Evolutionary conservation across 2,329 filamentous ascomycete species (phyloP).

Genomic region (Botrytis porri): DNA sequence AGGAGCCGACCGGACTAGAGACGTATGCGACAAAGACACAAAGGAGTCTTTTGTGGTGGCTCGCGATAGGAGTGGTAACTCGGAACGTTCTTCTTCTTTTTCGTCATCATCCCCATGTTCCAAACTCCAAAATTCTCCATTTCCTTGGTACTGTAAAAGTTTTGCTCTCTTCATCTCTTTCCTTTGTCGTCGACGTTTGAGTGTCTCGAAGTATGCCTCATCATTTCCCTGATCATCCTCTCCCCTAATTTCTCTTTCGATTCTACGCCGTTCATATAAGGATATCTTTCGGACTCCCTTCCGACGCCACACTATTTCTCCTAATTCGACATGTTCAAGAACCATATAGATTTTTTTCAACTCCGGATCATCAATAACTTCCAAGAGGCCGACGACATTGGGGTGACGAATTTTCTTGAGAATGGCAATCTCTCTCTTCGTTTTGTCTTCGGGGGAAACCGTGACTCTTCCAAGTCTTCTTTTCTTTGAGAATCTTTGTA

Average conservation of each 20-base stretch:
- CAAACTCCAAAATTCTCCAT: constrained; percentile 75
- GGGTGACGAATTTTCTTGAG: constrained; percentile 96
- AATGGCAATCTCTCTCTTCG: constrained; percentile 95
- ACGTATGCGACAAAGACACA: constrained; percentile 21
- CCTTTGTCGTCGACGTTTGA: constrained; percentile 56
- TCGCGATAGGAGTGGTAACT: constrained; percentile 35
- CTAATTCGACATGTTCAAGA: constrained; percentile 88
- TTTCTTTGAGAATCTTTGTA: constrained; percentile 91
- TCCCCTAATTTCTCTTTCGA: constrained; percentile 68
- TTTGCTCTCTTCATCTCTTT: constrained; percentile 58
- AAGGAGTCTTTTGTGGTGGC: constrained; percentile 33
- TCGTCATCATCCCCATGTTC: constrained; percentile 68
- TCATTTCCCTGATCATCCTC: constrained; percentile 56
- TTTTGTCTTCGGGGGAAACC: constrained; percentile 69
- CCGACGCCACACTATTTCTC: constrained; percentile 91
- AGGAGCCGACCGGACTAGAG: constrained; percentile 32
- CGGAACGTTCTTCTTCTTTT: constrained; percentile 30
- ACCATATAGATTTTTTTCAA: constrained; percentile 98
- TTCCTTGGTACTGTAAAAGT: constrained; percentile 48
- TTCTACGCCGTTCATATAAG: constrained; percentile 74
- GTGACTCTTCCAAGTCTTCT: constrained; percentile 83
- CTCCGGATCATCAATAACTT: constrained; percentile 96
- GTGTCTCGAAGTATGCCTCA: constrained; percentile 56
- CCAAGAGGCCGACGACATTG: constrained; percentile 92
- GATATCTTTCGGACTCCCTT: constrained; percentile 83